Base-by-base conservation (phyloP, 352 stramenopile genomes). In the Pythium insidiosum region DNA sequence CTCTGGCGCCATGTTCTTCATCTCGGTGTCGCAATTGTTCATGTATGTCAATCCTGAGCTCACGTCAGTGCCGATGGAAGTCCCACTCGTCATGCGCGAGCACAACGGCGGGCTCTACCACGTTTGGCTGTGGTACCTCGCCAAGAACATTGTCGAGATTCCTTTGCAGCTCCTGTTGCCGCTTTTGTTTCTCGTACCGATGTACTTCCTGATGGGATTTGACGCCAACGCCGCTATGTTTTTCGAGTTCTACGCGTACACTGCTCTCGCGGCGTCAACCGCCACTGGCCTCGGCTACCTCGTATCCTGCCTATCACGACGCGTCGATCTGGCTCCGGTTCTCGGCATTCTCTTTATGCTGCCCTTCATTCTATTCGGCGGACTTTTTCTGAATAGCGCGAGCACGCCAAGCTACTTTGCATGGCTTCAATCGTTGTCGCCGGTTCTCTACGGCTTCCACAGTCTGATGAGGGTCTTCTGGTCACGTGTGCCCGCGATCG, bases 121-220 rank as follows among this genome's bases (percentile, higher is more conserved):
- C 20, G 43, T 52, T 23, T 51, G 31, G 36, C 55, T 41, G 4
- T 70, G 61, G 61, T 70, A 58, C 34, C 37, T 70, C 13, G 51
- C 52, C 24, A 70, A 70, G 39, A 70, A 70, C 53, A 20, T 70
- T n/a, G 56, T 13, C 10, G 61, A 70, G 37, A 18, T 70, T 13
- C 40, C 52, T 9, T 38, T 61, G 15, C 56, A 66, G 38, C 28
- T 64, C 24, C 34, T 47, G 4, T 49, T 61, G 0, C 56, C 56
- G 15, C 29, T 61, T 29, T 25, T 70, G 12, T 66, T 66, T 20
- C 26, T 70, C 20, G 29, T 64, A 16, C 61, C 61, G 23, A 48
- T 58, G 28, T 70, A 66, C 38, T 70, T 70, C 20, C 46, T 70
- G 38, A 56, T 70, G n/a, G 56, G 56, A n/a, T 70, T 70, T 44